Base-by-base conservation (phyloP, 176 grass and related monocot genomes). In the Oryza rufipogon region DNA sequence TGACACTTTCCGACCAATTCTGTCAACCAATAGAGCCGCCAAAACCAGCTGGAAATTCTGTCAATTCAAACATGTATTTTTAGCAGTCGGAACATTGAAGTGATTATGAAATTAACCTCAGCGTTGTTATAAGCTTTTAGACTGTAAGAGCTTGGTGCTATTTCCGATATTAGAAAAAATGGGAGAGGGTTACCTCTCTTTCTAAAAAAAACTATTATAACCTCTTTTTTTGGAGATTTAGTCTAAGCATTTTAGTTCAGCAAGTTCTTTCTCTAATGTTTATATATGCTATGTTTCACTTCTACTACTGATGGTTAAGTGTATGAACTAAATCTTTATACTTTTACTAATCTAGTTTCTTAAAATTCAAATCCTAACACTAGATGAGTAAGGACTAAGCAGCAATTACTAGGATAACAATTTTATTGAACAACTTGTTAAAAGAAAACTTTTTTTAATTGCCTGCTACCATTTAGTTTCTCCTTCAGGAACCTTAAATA, bases 31-130 rank as follows among this genome's bases (percentile, higher is more conserved):
- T 76, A 89, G 73, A 88, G 80, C 91, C 39, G 89, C 83, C 61
- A 92, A 76, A 84, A 97, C 41, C 32, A 92, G 34, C 94, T 4
- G 94, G 94, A 64, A 94, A 67, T 80, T 97, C 94, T 97, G 75
- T 13, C 30, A 66, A 76, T 54, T 77, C 86, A 54, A 86, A 19
- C 46, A 78, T 80, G 11, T 56, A 1, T n/a, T 42, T 45, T 74
- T 66, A 65, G 25, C 48, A 25, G 34, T 20, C 49, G 61, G 46
- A 72, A 44, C 4, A 10, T 47, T 52, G 25, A 7, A 25, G 2
- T 19, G 52, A 56, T 20, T 56, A 56, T 56, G 52, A 56, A 56
- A 19, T 56, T 56, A 56, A 20, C 52, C 52, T 56, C 52, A 20
- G 17, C 16, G 0, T 4, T 56, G 5, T 20, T 56, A 4, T 56